Evolutionary conservation across 2,329 filamentous ascomycete species (phyloP).

Genomic region (Grosmannia penicillata): DNA sequence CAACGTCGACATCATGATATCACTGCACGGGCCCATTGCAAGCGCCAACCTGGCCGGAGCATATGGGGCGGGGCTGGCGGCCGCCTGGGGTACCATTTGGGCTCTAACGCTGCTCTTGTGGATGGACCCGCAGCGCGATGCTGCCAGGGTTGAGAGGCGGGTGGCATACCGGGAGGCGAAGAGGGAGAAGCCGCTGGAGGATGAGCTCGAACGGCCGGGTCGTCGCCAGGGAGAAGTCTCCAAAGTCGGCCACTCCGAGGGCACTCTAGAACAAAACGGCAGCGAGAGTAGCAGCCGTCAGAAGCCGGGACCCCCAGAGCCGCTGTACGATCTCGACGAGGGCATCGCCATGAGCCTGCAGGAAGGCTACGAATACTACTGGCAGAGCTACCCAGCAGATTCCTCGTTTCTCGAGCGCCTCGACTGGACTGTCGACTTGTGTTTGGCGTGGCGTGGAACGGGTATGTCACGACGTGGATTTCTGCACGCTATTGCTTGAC

Average conservation of each 20-base stretch:
- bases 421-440: slow-evolving; percentile 41
- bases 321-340: too few species aligned
- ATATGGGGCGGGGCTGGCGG: slow-evolving; percentile 35
- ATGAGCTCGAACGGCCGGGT: too few species aligned
- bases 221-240: background rate
- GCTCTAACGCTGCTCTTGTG: slow-evolving; percentile 35
- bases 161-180: too few species aligned
- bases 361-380: slow-evolving; percentile 34
- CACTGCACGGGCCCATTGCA: slow-evolving; percentile 17
- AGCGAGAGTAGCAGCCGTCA: too few species aligned
- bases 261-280: too few species aligned
- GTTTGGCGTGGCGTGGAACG: slow-evolving; percentile 36
- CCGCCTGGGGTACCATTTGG: slow-evolving; percentile 35
- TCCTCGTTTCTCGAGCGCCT: slow-evolving; percentile 33
- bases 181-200: background rate
- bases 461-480: too few species aligned
- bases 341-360: slow-evolving; percentile 14
- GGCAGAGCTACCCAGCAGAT: slow-evolving; percentile 42
- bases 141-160: slow-evolving; percentile 31
- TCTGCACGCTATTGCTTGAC: too few species aligned
- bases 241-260: too few species aligned
- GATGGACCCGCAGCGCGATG: slow-evolving; percentile 40
- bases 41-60: slow-evolving; percentile 35
- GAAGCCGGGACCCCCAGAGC: background rate
- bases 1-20: slow-evolving; percentile 25